Percentiles rank a stretch among this genome's conserved stretches.
These are phyloP conservation scores for Besnoitia besnoiti DNA, from an alignment of 169 alveolate species.

Conservation along the genomic window DNA sequence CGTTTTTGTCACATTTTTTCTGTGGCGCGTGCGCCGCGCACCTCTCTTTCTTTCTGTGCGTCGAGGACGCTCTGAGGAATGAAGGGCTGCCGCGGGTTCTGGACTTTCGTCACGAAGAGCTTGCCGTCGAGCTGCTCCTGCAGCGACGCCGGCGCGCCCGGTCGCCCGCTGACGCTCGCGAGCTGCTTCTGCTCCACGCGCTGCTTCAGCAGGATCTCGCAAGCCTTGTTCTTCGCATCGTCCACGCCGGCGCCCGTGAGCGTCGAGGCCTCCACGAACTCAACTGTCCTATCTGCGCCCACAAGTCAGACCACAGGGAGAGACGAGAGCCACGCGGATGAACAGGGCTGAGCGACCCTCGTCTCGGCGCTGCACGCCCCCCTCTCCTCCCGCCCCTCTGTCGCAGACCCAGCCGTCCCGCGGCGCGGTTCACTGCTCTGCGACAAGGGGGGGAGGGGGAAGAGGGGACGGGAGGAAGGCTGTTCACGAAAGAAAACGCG, in stretches of 20 bases:
- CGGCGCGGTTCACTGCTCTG: too few relatives aligned
- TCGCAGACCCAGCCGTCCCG: too few relatives aligned
- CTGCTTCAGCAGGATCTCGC: conserved; percentile 82
- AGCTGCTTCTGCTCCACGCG: conserved; percentile 74
- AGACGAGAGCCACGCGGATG: neutral
- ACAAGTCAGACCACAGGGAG: neutral
- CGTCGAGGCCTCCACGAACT: conserved; percentile 76
- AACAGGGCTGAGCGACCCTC: neutral
- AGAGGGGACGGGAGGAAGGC: too few relatives aligned
- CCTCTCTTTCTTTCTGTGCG: conserved; percentile 7
- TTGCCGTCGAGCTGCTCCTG: conserved; percentile 67
- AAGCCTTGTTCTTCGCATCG: conserved; percentile 88
- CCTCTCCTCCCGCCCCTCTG: neutral
- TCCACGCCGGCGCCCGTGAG: conserved; percentile 88
- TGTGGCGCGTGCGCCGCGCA: neutral
- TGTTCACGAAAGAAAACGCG: too few relatives aligned
- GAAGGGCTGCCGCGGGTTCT: conserved; percentile 80
- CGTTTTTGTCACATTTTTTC: neutral
- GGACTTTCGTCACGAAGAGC: conserved; percentile 50
- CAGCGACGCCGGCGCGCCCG: conserved; percentile 37
- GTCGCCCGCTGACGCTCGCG: conserved; percentile 23
- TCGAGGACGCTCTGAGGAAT: conserved; percentile 85
- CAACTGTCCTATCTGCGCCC: conserved; percentile 70
- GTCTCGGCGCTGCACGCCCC: neutral
- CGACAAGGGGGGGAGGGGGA: too few relatives aligned